Evolutionary conservation across 2,329 filamentous ascomycete genomes (phyloP).

Genomic region (Chalara sp.): DNA sequence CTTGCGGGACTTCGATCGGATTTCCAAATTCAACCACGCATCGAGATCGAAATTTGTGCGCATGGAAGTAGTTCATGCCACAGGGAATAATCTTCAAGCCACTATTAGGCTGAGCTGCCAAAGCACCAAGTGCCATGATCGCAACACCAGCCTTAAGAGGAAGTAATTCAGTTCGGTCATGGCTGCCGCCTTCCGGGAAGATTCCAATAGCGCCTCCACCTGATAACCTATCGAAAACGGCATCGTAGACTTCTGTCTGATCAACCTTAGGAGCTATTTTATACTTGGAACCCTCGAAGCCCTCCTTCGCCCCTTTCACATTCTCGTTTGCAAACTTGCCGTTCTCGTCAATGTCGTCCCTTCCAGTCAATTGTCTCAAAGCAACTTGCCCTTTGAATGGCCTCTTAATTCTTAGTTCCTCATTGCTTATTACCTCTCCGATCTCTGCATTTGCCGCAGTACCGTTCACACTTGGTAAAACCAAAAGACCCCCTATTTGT

Average conservation of each 20-base stretch:
- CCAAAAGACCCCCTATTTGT: constrained; percentile 75
- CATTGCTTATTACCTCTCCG: constrained; percentile 68
- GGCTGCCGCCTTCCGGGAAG: constrained; percentile 83
- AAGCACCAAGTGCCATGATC: constrained; percentile 90
- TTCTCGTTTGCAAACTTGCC: constrained; percentile 29
- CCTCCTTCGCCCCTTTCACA: constrained; percentile 22
- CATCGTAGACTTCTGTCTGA: constrained; percentile 87
- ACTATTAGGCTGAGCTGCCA: constrained; percentile 71
- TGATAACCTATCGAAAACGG: constrained; percentile 78
- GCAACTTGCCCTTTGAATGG: constrained; percentile 74
- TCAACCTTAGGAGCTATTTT: constrained; percentile 89
- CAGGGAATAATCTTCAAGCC: constrained; percentile 92
- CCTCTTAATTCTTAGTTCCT: constrained; percentile 81
- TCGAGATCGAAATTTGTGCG: constrained; percentile 94
- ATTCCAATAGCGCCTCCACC: constrained; percentile 88
- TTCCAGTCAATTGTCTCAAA: constrained; percentile 74
- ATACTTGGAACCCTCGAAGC: constrained; percentile 73
- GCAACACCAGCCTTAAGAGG: constrained; percentile 91
- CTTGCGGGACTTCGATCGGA: constrained; percentile 75
- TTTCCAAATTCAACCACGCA: constrained; percentile 93
- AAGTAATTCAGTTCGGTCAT: constrained; percentile 85
- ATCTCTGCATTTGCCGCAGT: constrained; percentile 76
- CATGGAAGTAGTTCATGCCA: constrained; percentile 99
- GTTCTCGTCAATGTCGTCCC: constrained; percentile 62
- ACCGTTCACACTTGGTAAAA: constrained; percentile 78